These are phyloP conservation scores for Pleurotus sapidus DNA, from an alignment of 768 basidiomycete species.

Conservation along the genomic window DNA sequence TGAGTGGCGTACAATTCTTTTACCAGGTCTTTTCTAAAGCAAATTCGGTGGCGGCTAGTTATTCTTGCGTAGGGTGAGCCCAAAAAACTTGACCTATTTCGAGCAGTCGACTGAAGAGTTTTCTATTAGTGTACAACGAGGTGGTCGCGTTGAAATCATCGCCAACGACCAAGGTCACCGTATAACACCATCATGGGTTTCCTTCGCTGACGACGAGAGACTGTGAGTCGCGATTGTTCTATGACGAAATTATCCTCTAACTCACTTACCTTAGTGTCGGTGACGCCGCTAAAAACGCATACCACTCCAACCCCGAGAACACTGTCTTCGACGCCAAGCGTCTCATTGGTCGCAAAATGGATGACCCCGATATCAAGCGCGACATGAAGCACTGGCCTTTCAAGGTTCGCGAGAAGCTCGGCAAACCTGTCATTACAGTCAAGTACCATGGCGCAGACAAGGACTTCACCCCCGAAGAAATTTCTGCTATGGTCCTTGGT, in stretches of 20 bases:
- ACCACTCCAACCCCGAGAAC: slow-evolving; percentile 86
- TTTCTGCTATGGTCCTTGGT: slow-evolving; percentile 90
- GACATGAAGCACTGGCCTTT: slow-evolving; percentile 95
- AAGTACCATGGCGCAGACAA: slow-evolving; percentile 75
- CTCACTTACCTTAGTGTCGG: slow-evolving; percentile 54
- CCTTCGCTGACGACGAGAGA: slow-evolving; percentile 78
- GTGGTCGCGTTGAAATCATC: slow-evolving; percentile 86
- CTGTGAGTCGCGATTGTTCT: slow-evolving; percentile 34
- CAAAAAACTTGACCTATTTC: background rate
- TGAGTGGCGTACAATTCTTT: slow-evolving; percentile 28
- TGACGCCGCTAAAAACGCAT: slow-evolving; percentile 96
- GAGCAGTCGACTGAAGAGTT: background rate
- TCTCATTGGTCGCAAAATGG: slow-evolving; percentile 84
- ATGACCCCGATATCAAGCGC: slow-evolving; percentile 76
- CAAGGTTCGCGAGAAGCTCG: slow-evolving; percentile 70
- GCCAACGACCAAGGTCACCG: slow-evolving; percentile 89
- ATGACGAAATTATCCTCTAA: no score
- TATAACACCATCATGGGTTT: slow-evolving; percentile 87
- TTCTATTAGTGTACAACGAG: slow-evolving; percentile 66
- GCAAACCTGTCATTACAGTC: slow-evolving; percentile 80
- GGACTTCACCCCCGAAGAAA: slow-evolving; percentile 90
- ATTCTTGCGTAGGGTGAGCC: slow-evolving; percentile 93
- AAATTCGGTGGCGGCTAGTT: slow-evolving; percentile 39
- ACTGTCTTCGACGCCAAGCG: slow-evolving; percentile 98
- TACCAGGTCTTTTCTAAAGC: background rate